Evolutionary conservation across 2,329 filamentous ascomycete genomes (phyloP), one percentile per base, ranked within the genome.

Genomic region (Talaromyces sp.): DNA sequence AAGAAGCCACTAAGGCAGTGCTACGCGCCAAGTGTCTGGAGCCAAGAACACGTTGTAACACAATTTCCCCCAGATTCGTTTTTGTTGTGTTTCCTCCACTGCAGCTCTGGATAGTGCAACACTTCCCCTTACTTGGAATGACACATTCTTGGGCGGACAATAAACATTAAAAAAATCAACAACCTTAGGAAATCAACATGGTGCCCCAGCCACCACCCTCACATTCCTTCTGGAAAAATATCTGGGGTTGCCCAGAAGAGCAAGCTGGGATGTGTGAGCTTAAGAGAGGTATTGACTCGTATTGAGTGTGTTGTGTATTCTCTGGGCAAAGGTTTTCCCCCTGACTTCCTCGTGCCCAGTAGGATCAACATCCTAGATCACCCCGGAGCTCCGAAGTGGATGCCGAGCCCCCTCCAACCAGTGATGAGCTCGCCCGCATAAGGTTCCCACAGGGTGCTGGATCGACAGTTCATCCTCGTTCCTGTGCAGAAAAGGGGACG

Each of bases 151-250:
- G 35, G 48, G 47, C 36, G 32, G 50, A 24, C 33, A 20, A 41
- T 40, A 43, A 57, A 49, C 51, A 57, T 32, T 37, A 41, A 20
- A 44, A n/a, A n/a, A n/a, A n/a, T n/a, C n/a, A n/a, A n/a, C n/a
- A n/a, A n/a, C n/a, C n/a, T n/a, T n/a, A 57, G 51, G 45, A 49
- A 22, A 52, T 51, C 49, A 48, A 16, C 40, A n/a, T 27, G 40
- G 33, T 20, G 8, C n/a, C 27, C 3, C 22, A 49, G 36, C 47
- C 27, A 49, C 27, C 16, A 30, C 19, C 16, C 17, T 35, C 47
- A 33, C 52, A 60, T 57, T 54, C 40, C 49, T 59, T 59, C 56
- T 41, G 24, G 54, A 55, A 57, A 19, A 20, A 57, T 51, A 51
- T 35, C 48, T 13, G 43, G 35, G 49, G 57, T 59, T 59, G 54